These are phyloP conservation scores for Aspergillus flavus DNA, from an alignment of 2,329 filamentous ascomycete species.

Conservation along the genomic window DNA sequence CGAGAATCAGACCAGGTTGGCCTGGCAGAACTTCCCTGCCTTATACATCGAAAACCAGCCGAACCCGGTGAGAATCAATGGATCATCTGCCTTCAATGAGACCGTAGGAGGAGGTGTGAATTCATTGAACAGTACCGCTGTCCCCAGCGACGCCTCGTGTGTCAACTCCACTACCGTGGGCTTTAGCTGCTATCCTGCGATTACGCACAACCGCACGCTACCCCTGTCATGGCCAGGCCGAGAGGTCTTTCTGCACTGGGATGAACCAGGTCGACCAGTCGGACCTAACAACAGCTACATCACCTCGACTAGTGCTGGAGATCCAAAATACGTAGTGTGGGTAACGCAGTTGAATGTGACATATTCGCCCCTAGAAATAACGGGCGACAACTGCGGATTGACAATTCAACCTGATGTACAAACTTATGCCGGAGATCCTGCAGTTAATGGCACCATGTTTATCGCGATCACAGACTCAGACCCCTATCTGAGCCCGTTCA, in stretches of 20 bases:
- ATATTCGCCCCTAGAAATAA: constrained; percentile 62
- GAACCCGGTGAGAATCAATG: constrained; percentile 69
- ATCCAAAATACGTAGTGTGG: constrained; percentile 72
- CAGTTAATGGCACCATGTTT: constrained; percentile 78
- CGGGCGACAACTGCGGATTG: constrained; percentile 57
- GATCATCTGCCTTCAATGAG: constrained; percentile 64
- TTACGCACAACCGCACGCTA: constrained; percentile 68
- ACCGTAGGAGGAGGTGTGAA: constrained; percentile 49
- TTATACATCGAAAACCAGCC: constrained; percentile 74
- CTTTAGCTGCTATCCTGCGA: constrained; percentile 49
- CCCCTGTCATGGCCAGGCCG: constrained; percentile 76
- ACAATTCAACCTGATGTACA: constrained; percentile 73
- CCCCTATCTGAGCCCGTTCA: constrained; percentile 70
- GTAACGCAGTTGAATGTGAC: constrained; percentile 77
- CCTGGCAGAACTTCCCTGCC: constrained; percentile 83
- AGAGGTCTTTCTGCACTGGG: constrained; percentile 71
- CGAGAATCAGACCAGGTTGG: constrained; percentile 69
- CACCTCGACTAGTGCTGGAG: constrained; percentile 60
- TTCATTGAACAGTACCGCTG: constrained; percentile 38
- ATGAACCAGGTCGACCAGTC: constrained; percentile 66
- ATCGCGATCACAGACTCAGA: constrained; percentile 73
- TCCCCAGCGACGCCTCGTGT: too few relatives aligned
- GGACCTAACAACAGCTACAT: constrained; percentile 84
- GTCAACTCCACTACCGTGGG: too few relatives aligned
- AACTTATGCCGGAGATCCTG: constrained; percentile 68